Evolutionary conservation across 2,329 filamentous ascomycete species (phyloP), one percentile per base, ranked within the genome.

Genomic region (Elsinoe batatas): DNA sequence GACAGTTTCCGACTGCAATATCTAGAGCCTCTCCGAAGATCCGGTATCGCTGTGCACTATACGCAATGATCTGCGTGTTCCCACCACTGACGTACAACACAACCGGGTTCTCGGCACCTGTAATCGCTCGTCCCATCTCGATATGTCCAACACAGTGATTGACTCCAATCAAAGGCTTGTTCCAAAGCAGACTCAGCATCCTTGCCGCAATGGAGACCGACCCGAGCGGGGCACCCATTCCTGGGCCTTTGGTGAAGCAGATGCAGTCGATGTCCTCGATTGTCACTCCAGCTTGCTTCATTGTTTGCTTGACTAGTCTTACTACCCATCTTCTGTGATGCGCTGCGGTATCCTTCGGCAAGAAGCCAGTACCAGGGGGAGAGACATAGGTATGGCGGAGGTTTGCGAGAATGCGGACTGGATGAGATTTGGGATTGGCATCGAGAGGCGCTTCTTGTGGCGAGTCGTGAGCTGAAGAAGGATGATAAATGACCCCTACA

Each of bases 111-210:
- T 80, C 75, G 13, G 93, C 90, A 58, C 88, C 87, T 3, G 93
- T 97, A 67, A 98, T 95, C 58, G 87, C 80, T 51, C 93, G 81
- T 32, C 93, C 93, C 93, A 98, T 98, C 75, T 98, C 93, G 65
- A 98, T 97, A 72, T 98, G 93, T 42, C 93, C 93, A 47, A 98
- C 88, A 71, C 93, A 98, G 73, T 98, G 93, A 72, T 98, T 98
- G 22, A 98, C 93, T 20, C 90, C 91, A 2, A 98, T 85, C 36
- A 98, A 76, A n/a, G 87, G 83, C 71, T 88, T 89, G 54, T 76
- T 79, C 93, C 93, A 98, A 13, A 98, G 78, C 58, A 95, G 74
- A 40, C 82, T 79, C 32, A 97, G 75, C 60, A 87, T 88, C 58
- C 93, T 81, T 17, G 91, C 93, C 1, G 84, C 91, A 35, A 97